A percentile compares a stretch with the other conserved stretches of the same genome.
phyloP scores from a whole-genome alignment of 305 asterid species.

The Fraxinus velutina region DNA sequence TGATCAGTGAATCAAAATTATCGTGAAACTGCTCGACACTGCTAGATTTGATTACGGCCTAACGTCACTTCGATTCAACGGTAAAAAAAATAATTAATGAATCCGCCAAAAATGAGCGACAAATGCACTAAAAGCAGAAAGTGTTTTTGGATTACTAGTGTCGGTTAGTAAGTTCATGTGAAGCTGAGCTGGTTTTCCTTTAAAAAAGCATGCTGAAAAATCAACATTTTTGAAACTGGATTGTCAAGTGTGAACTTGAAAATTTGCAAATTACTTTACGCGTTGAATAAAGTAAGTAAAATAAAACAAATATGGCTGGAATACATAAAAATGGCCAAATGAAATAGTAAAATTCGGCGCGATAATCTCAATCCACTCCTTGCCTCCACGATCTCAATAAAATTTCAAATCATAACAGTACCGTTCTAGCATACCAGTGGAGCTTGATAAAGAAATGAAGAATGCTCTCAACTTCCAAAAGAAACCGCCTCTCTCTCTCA shows the following conservation, averaged over 20 bases:
- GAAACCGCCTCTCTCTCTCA: slow-evolving; percentile 4
- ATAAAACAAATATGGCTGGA: slow-evolving; percentile 1
- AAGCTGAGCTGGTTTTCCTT: neutral
- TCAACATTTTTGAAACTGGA: neutral
- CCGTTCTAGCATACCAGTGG: neutral
- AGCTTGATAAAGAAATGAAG: neutral
- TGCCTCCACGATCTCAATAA: neutral
- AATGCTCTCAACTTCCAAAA: slow-evolving; percentile 17
- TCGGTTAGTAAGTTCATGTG: neutral
- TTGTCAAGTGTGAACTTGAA: slow-evolving; percentile 21
- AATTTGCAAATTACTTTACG: slow-evolving; percentile 22
- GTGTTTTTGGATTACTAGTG: neutral
- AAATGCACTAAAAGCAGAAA: neutral
- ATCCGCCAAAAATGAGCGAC: slow-evolving; percentile 14
- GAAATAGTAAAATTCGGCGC: slow-evolving; percentile 18
- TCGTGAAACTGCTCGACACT: neutral
- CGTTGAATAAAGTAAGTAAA: slow-evolving; percentile 26
- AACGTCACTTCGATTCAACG: neutral
- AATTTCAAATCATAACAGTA: slow-evolving; percentile 9
- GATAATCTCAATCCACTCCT: neutral
- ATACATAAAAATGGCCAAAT: neutral
- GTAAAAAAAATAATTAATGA: neutral
- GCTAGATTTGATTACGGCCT: slow-evolving; percentile 9
- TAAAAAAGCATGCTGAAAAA: neutral
- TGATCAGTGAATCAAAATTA: neutral